Conservation (phyloP, 1,139 yeast genomes). For the Geotrichum aggregatum region DNA sequence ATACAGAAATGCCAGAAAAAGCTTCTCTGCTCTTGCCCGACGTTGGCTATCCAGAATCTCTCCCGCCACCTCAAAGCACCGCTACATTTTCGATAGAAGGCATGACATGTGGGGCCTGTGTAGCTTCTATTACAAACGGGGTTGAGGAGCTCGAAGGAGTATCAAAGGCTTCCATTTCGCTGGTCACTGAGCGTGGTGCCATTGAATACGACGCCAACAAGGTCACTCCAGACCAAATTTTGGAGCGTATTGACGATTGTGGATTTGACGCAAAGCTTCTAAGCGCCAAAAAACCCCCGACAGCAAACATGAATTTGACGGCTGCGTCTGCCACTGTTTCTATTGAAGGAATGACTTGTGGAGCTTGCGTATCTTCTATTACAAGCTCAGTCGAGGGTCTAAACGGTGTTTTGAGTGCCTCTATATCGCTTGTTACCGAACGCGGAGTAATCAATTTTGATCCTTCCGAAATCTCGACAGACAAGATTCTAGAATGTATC, state of each 20-base stretch:
- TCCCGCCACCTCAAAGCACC: conserved; percentile 3
- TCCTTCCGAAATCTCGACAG: conserved; percentile 35
- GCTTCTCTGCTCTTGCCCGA: not conserved
- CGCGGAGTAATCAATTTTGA: conserved; percentile 59
- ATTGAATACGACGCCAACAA: conserved; percentile 45
- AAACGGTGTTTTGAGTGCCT: conserved; percentile 49
- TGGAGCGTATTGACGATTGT: conserved; percentile 59
- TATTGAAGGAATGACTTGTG: conserved; percentile 67
- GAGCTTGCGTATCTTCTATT: conserved; percentile 69
- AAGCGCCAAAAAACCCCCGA: conserved; percentile 11
- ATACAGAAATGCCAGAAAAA: conserved; percentile 2
- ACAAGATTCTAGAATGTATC: conserved; percentile 46
- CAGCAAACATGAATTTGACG: not conserved
- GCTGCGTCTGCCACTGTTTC: conserved; percentile 22
- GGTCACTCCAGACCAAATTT: conserved; percentile 41
- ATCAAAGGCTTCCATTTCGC: conserved; percentile 39
- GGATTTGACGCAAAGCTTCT: conserved; percentile 60
- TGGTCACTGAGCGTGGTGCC: conserved; percentile 68
- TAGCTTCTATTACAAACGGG: conserved; percentile 56
- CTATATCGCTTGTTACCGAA: conserved; percentile 71
- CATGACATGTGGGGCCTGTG: conserved; percentile 88
- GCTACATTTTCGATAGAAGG: conserved; percentile 19
- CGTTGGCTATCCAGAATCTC: not conserved
- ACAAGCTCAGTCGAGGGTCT: conserved; percentile 49
- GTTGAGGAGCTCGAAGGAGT: conserved; percentile 51